phyloP scores from a whole-genome alignment of 73 alveolate genomes.

The Tetrahymena malaccensis region DNA sequence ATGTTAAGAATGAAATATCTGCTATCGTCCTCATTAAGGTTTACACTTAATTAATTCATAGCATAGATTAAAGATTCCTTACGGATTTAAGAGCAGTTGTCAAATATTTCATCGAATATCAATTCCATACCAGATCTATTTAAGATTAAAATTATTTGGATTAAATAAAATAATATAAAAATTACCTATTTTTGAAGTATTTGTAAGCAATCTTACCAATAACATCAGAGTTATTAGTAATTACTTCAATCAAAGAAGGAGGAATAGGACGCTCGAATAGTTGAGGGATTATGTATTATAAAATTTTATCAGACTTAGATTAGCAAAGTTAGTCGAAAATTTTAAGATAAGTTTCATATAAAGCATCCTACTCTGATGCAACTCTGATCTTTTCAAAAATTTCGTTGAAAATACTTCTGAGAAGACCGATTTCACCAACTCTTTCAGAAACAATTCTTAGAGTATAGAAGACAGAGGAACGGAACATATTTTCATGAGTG shows the following conservation, averaged over 20 bases:
- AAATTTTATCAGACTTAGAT: slow-evolving; percentile 6
- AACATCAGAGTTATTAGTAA: slow-evolving; percentile 18
- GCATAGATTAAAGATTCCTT: background rate
- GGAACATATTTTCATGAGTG: background rate
- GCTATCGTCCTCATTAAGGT: background rate
- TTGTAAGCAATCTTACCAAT: slow-evolving; percentile 16
- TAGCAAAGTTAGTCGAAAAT: slow-evolving; percentile 16
- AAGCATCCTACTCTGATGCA: slow-evolving; percentile 14
- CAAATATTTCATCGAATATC: background rate
- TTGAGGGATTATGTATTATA: slow-evolving; percentile 2
- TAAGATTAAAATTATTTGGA: background rate
- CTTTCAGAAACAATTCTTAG: slow-evolving; percentile 10
- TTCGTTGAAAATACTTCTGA: background rate
- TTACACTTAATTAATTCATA: background rate
- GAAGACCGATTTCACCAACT: slow-evolving; percentile 10
- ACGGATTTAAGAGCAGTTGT: background rate
- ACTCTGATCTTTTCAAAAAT: slow-evolving; percentile 3
- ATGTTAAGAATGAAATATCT: background rate
- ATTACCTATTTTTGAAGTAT: background rate
- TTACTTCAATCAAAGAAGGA: slow-evolving; percentile 14
- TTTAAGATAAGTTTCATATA: slow-evolving; percentile 6
- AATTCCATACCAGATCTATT: background rate
- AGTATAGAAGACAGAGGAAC: slow-evolving; percentile 8
- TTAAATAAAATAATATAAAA: background rate
- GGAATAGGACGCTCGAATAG: slow-evolving; percentile 22